Conservation (phyloP, 768 basidiomycete genomes). For the Lentinula edodes region DNA sequence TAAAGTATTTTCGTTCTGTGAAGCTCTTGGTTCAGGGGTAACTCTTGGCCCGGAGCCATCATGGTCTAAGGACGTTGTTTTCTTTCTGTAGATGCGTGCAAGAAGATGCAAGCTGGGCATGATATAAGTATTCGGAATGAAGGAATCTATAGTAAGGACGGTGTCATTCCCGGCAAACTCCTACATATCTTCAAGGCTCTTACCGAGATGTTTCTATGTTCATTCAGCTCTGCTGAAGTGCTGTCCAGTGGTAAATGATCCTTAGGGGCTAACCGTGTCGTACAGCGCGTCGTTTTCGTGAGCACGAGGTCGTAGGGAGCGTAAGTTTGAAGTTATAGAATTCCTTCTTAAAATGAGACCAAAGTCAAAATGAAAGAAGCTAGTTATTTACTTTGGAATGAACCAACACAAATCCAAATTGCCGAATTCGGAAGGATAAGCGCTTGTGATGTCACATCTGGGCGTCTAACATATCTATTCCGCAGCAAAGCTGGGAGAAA, state of each 20-base stretch:
- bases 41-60: background rate
- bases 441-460: background rate
- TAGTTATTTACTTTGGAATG: too few species aligned
- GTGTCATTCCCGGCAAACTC: slow-evolving; percentile 1
- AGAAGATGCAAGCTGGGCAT: slow-evolving; percentile 4
- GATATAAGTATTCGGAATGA: background rate
- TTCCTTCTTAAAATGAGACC: background rate
- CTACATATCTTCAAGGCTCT: background rate
- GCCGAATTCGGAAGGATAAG: background rate
- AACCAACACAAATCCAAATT: background rate
- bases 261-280: background rate
- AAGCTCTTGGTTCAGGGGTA: background rate
- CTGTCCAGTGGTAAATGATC: background rate
- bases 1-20: background rate
- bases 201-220: slow-evolving; percentile 3
- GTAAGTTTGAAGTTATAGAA: background rate
- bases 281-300: background rate
- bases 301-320: background rate
- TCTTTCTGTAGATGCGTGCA: background rate
- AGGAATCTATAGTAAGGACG: background rate
- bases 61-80: background rate
- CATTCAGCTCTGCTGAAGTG: slow-evolving; percentile 4
- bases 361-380: background rate
- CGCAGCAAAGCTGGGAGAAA: background rate
- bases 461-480: background rate